phyloP scores from a whole-genome alignment of 2,329 filamentous ascomycete species.

The Venturia carpophila region DNA sequence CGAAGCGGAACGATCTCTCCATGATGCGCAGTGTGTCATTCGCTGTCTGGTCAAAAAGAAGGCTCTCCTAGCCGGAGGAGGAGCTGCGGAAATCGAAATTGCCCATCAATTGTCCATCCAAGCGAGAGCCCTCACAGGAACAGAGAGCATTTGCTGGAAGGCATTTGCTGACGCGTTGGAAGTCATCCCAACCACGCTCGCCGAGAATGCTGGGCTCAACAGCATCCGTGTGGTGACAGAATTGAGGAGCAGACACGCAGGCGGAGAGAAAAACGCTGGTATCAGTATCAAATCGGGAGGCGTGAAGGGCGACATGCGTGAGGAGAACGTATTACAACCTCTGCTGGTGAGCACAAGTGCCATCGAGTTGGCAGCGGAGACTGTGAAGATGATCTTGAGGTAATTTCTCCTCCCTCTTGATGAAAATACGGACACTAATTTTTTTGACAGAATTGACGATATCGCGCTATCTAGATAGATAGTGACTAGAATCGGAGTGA shows the following conservation, averaged over 20 bases:
- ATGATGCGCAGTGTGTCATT: slow-evolving; percentile 96
- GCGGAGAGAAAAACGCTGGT: slow-evolving; percentile 90
- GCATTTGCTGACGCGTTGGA: slow-evolving; percentile 97
- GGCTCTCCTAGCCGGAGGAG: slow-evolving; percentile 93
- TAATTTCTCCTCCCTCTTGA: slow-evolving; percentile 56
- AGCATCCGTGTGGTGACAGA: slow-evolving; percentile 98
- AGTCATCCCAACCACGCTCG: slow-evolving; percentile 90
- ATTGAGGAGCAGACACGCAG: slow-evolving; percentile 84
- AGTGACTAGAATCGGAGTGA: not conserved
- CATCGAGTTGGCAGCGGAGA: slow-evolving; percentile 94
- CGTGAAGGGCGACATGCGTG: slow-evolving; percentile 92
- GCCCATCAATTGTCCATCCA: slow-evolving; percentile 77
- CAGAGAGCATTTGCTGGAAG: slow-evolving; percentile 98
- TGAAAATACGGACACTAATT: not conserved
- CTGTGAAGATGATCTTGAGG: slow-evolving; percentile 86
- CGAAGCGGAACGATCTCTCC: slow-evolving; percentile 91
- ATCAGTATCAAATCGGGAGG: slow-evolving; percentile 97
- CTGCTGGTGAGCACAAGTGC: slow-evolving; percentile 94
- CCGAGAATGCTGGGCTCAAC: slow-evolving; percentile 95
- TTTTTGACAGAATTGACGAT: slow-evolving; percentile 2
- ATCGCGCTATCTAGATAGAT: slow-evolving; percentile 11
- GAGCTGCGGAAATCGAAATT: slow-evolving; percentile 94
- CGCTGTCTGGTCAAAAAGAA: slow-evolving; percentile 98
- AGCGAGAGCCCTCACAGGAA: slow-evolving; percentile 75
- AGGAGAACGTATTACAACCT: slow-evolving; percentile 94